A percentile compares a stretch with the other conserved stretches of the same genome.
Evolutionary conservation across 2,329 filamentous ascomycete genomes (phyloP).

Genomic region (Aspergillus sp.): DNA sequence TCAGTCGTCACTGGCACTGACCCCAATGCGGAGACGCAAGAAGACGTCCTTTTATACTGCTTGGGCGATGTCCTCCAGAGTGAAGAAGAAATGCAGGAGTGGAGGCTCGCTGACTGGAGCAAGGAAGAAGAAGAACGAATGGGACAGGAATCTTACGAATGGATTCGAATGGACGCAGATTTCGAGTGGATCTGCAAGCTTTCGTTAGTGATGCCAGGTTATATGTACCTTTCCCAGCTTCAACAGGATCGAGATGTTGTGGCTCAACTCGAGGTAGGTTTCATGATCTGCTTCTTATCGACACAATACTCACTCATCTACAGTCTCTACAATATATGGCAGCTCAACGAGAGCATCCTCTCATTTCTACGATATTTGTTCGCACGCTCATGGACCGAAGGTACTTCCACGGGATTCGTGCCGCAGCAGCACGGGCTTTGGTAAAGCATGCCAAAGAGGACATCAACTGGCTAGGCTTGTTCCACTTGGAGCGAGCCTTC

Average conservation of each 20-base stretch:
- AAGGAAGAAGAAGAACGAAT: constrained; percentile 85
- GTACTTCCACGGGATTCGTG: constrained; percentile 91
- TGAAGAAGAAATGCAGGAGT: constrained; percentile 76
- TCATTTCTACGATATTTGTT: constrained; percentile 85
- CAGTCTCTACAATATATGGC: constrained; percentile 72
- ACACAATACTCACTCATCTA: constrained; percentile 1
- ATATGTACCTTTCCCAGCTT: constrained; percentile 97
- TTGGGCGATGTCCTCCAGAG: constrained; percentile 86
- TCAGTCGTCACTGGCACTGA: constrained; percentile 64
- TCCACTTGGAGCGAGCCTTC: constrained; percentile 82
- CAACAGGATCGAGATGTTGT: constrained; percentile 97
- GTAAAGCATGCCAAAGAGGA: constrained; percentile 72
- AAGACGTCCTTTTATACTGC: constrained; percentile 85
- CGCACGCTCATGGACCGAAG: constrained; percentile 86
- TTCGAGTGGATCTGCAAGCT: constrained; percentile 96
- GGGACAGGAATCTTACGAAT: constrained; percentile 96
- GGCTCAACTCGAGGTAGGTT: constrained; percentile 65
- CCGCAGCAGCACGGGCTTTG: constrained; percentile 76
- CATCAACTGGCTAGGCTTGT: constrained; percentile 73
- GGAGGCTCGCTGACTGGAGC: constrained; percentile 86
- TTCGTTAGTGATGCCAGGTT: constrained; percentile 77
- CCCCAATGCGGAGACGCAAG: constrained; percentile 63
- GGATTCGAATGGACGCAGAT: constrained; percentile 96
- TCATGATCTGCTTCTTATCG: neutral
- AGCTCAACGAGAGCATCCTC: constrained; percentile 66